These are phyloP conservation scores for Uronychia setigera DNA, from an alignment of 73 alveolate genomes.

Conservation along the genomic window DNA sequence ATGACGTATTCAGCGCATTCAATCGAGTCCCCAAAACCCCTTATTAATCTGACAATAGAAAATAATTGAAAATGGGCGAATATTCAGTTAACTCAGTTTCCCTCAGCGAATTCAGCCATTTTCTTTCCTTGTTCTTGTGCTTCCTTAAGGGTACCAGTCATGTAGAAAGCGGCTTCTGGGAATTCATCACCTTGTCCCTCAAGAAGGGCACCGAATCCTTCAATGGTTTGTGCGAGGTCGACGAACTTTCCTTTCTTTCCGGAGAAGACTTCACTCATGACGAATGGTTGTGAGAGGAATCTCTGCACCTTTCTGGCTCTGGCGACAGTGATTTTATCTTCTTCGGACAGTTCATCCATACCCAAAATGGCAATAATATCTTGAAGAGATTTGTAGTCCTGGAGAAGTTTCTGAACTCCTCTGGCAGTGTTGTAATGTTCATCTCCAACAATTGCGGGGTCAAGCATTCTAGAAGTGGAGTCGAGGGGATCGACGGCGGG, in stretches of 20 bases:
- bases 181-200: constrained; percentile 93
- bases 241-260: constrained; percentile 95
- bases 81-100: not conserved
- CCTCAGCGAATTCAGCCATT: constrained; percentile 68
- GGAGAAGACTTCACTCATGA: constrained; percentile 93
- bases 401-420: constrained; percentile 87
- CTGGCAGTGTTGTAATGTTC: constrained; percentile 83
- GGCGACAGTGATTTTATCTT: constrained; percentile 96
- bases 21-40: constrained; percentile 16
- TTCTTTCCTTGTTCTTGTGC: constrained; percentile 82
- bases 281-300: constrained; percentile 94
- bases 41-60: not conserved
- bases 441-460: constrained; percentile 95
- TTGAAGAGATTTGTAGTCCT: constrained; percentile 92
- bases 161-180: constrained; percentile 96
- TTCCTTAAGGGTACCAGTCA: constrained; percentile 93
- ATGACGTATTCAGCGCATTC: constrained; percentile 4
- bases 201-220: constrained; percentile 77
- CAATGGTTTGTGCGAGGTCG: constrained; percentile 84
- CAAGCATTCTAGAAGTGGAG: constrained; percentile 97
- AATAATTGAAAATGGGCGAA: not conserved
- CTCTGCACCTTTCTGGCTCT: constrained; percentile 95
- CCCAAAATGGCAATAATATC: constrained; percentile 99
- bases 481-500: constrained; percentile 99
- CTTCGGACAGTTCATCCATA: constrained; percentile 97